Percentiles rank a stretch among this genome's conserved stretches.
Conservation (phyloP, 371 early-diverging fungal genomes). For the Syncephalastrum contaminatum region DNA sequence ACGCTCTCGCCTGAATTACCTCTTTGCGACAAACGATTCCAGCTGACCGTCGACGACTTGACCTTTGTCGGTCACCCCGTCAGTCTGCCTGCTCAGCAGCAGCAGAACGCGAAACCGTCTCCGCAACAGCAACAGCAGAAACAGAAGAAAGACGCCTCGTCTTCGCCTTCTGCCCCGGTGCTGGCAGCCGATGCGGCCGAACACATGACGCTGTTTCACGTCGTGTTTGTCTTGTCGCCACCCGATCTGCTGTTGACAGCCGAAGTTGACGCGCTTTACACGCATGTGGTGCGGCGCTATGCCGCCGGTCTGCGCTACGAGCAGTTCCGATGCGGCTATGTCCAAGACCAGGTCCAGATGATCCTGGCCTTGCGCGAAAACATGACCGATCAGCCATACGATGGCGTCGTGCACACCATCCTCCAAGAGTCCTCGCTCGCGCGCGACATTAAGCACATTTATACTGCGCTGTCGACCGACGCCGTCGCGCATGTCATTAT, state of each 20-base stretch:
- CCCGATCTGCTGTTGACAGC: conserved; percentile 56
- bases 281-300: conserved; percentile 70
- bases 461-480: conserved; percentile 52
- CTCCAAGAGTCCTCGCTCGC: conserved; percentile 51
- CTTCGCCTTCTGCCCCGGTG: not conserved
- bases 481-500: conserved; percentile 68
- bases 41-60: conserved; percentile 76
- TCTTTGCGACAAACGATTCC: conserved; percentile 74
- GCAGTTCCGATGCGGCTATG: conserved; percentile 78
- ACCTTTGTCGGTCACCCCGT: conserved; percentile 77
- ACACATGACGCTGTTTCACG: conserved; percentile 78
- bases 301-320: conserved; percentile 81
- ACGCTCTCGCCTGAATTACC: conserved; percentile 73
- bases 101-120: conserved; percentile 12
- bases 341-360: conserved; percentile 72
- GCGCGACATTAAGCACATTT: conserved; percentile 61
- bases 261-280: conserved; percentile 69
- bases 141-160: conserved; percentile 12
- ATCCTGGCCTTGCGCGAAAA: conserved; percentile 48
- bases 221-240: conserved; percentile 72
- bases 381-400: conserved; percentile 36
- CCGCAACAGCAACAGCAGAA: conserved; percentile 11
- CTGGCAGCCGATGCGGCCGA: conserved; percentile 17
- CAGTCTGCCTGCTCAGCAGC: conserved; percentile 33
- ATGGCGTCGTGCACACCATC: conserved; percentile 38